Base-by-base conservation (phyloP, 768 basidiomycete genomes). In the Inosperma sp. region DNA sequence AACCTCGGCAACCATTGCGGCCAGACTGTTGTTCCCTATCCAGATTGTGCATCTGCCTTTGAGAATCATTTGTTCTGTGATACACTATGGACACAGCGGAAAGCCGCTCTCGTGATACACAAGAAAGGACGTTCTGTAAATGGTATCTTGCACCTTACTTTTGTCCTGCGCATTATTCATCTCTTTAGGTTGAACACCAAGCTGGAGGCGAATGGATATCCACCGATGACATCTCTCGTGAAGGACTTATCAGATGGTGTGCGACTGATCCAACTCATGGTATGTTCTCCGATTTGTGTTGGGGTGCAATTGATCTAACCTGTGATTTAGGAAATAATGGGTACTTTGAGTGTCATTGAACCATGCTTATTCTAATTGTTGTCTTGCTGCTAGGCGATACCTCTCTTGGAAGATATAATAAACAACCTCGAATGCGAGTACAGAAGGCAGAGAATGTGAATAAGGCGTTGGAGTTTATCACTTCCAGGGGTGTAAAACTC, bases 381-480 rank as follows among this genome's bases (percentile, higher is more conserved):
- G 13, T 23, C 48, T 44, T 35, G 2, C 27, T 25, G 8, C n/a
- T 21, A 93, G 90, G 91, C 48, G 90, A 93, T 64, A 83, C 82
- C 2, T 89, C 89, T n/a, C 79, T 98, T 5, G 95, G 95, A n/a
- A 73, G 90, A 59, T 98, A 95, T 66, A 96, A 95, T 72, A 87
- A 78, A 64, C 81, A 78, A 49, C 95, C 96, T 0, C 76, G 84
- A 29, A 93, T 97, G 76, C 81, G 94, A 26, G 85, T 98, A 2
- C 96, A 99, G 68, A 96, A 94, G 62, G 93, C 93, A 2, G 96
- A 99, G 77, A 99, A 99, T 68, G 94, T 95, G 42, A 94, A 91
- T 69, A 93, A 92, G 67, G 96, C 96, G 0, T 70, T 99, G 39
- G 89, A 95, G 58, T 97, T 96, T 68, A 97, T 99, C 68, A 86